These are phyloP conservation scores for Hydnomerulius pinastri DNA, from an alignment of 768 basidiomycete species.

Conservation along the genomic window DNA sequence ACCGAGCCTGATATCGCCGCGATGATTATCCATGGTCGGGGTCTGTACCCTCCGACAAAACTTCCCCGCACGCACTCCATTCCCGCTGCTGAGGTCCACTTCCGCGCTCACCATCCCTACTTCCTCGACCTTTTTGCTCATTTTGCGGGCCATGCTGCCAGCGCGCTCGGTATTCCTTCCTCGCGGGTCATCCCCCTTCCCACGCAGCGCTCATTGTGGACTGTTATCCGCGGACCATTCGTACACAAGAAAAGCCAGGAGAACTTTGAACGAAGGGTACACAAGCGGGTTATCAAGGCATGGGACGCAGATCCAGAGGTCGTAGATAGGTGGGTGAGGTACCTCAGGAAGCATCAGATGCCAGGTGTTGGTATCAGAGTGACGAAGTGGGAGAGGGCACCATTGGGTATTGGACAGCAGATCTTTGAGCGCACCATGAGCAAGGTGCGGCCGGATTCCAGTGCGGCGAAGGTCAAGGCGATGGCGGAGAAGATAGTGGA, in stretches of 20 bases:
- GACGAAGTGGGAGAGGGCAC: slow-evolving; percentile 71
- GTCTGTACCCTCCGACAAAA: slow-evolving; percentile 51
- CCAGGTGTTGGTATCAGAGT: slow-evolving; percentile 88
- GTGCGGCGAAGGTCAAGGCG: slow-evolving; percentile 36
- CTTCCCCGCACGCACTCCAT: slow-evolving; percentile 66
- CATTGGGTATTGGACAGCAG: slow-evolving; percentile 51
- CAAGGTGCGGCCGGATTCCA: slow-evolving; percentile 31
- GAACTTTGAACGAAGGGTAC: slow-evolving; percentile 86
- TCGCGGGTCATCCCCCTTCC: slow-evolving; percentile 69
- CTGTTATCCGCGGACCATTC: slow-evolving; percentile 84
- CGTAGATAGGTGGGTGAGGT: slow-evolving; percentile 78
- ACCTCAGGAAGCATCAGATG: slow-evolving; percentile 72
- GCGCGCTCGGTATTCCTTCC: slow-evolving; percentile 80
- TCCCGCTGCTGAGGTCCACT: slow-evolving; percentile 81
- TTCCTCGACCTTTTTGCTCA: slow-evolving; percentile 79
- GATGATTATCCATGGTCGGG: slow-evolving; percentile 62
- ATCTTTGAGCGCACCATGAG: slow-evolving; percentile 38
- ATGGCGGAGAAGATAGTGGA: slow-evolving; percentile 45
- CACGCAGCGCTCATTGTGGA: slow-evolving; percentile 78
- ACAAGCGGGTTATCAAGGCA: slow-evolving; percentile 86
- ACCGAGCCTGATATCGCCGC: slow-evolving; percentile 49
- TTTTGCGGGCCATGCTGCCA: slow-evolving; percentile 82
- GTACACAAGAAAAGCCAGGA: slow-evolving; percentile 93
- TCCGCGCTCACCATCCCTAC: slow-evolving; percentile 71
- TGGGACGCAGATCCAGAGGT: slow-evolving; percentile 85